Conservation (phyloP, 129 eudicot genomes). For the Artemisia tridentata region DNA sequence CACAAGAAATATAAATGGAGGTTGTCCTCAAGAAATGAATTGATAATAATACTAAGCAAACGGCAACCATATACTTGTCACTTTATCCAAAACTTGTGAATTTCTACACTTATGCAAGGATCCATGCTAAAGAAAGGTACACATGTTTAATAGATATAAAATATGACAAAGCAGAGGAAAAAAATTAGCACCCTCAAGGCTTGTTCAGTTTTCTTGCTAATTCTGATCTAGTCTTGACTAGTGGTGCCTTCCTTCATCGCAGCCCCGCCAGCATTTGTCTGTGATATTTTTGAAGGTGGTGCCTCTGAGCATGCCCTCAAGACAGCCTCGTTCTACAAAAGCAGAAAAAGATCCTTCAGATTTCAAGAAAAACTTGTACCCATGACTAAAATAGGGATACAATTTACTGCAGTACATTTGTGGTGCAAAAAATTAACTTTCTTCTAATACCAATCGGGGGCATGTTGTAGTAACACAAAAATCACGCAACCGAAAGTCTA, state of each 20-base stretch:
- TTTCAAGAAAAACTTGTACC: conserved; percentile 3
- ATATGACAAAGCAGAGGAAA: neutral
- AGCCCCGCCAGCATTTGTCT: conserved; percentile 25
- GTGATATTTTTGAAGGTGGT: conserved; percentile 44
- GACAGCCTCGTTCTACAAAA: conserved; percentile 85
- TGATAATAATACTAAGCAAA: neutral
- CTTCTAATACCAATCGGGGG: neutral
- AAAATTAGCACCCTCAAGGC: conserved; percentile 5
- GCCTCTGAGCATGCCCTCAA: conserved; percentile 76
- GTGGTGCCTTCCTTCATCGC: conserved; percentile 33
- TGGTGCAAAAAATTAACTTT: neutral
- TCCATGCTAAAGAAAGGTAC: conserved; percentile 5
- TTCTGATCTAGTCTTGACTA: conserved; percentile 30
- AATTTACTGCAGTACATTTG: neutral
- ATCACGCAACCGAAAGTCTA: conserved; percentile 6
- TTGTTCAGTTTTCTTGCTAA: conserved; percentile 22
- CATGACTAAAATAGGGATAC: neutral
- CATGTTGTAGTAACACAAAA: neutral
- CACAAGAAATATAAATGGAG: neutral
- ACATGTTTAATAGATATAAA: conserved; percentile 3
- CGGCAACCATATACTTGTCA: conserved; percentile 5
- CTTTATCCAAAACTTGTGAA: conserved; percentile 6
- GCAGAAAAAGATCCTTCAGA: neutral
- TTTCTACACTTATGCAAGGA: neutral
- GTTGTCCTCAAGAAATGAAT: conserved; percentile 11